Evolutionary conservation across 2,329 filamentous ascomycete species (phyloP).

Genomic region (Bipolaris bicolor): DNA sequence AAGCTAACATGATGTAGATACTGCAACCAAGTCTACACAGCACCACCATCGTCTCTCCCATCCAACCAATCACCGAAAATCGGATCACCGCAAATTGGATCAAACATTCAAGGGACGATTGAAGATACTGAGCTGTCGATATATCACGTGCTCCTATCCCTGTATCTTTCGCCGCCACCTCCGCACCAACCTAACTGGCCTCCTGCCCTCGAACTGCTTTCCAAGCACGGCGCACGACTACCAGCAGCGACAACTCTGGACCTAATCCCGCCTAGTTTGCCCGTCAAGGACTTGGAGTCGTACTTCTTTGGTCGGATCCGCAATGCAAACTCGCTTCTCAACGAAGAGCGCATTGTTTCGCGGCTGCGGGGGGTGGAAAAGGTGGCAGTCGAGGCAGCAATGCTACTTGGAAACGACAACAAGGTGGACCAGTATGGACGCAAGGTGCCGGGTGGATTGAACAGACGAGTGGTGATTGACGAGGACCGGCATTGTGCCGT

Average conservation of each 20-base stretch:
- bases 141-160: slow-evolving; percentile 86
- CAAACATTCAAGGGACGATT: slow-evolving; percentile 43
- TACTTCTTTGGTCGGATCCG: slow-evolving; percentile 94
- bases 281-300: slow-evolving; percentile 78
- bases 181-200: slow-evolving; percentile 74
- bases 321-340: slow-evolving; percentile 79
- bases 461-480: slow-evolving; percentile 75
- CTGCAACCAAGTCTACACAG: slow-evolving; percentile 83
- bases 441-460: slow-evolving; percentile 60
- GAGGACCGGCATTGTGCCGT: slow-evolving; percentile 91
- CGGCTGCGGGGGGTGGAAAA: slow-evolving; percentile 79
- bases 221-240: slow-evolving; percentile 87
- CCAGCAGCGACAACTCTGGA: slow-evolving; percentile 85
- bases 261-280: slow-evolving; percentile 80
- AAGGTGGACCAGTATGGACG: slow-evolving; percentile 61
- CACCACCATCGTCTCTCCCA: slow-evolving; percentile 32
- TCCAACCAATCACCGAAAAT: slow-evolving; percentile 39
- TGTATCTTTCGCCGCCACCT: slow-evolving; percentile 83
- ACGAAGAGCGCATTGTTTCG: slow-evolving; percentile 78
- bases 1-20: slow-evolving; percentile 60
- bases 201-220: slow-evolving; percentile 86
- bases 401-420: slow-evolving; percentile 74
- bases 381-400: slow-evolving; percentile 73
- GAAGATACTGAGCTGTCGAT: slow-evolving; percentile 74
- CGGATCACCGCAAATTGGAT: background rate